Percentiles rank a stretch among this genome's conserved stretches.
Conservation (phyloP, 2,329 filamentous ascomycete genomes). For the Fusarium vanettenii region DNA sequence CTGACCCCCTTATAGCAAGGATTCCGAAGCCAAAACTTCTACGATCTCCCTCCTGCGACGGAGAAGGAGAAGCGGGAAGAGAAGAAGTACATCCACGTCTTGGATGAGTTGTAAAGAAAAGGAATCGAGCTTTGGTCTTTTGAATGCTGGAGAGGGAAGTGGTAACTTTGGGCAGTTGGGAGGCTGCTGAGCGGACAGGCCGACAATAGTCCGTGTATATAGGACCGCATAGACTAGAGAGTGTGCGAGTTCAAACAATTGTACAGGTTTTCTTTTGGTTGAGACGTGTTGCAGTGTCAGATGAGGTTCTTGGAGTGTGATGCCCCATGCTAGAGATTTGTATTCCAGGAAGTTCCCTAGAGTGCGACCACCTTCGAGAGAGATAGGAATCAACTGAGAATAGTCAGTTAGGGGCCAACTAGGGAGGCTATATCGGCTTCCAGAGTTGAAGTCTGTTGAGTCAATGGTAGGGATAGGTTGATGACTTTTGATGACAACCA, state of each 20-base stretch:
- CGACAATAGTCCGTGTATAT: slow-evolving; percentile 45
- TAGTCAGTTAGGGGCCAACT: neutral
- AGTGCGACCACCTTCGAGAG: neutral
- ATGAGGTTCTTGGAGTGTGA: neutral
- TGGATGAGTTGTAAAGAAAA: slow-evolving; percentile 79
- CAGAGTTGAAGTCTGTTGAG: neutral
- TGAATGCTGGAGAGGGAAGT: slow-evolving; percentile 30
- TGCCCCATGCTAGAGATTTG: neutral
- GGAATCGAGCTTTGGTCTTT: slow-evolving; percentile 18
- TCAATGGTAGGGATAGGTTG: neutral
- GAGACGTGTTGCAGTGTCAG: neutral
- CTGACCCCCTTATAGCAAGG: slow-evolving; percentile 72
- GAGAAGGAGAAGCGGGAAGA: slow-evolving; percentile 95
- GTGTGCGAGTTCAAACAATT: slow-evolving; percentile 45
- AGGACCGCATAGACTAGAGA: slow-evolving; percentile 47
- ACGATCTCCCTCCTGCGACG: slow-evolving; percentile 93
- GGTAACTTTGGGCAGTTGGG: neutral
- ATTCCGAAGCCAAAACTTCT: slow-evolving; percentile 88
- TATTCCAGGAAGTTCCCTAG: neutral
- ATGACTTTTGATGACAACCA: neutral
- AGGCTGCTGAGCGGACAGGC: slow-evolving; percentile 31
- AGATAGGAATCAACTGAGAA: neutral
- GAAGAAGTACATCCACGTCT: slow-evolving; percentile 95
- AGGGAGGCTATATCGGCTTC: neutral
- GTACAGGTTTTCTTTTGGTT: slow-evolving; percentile 45